Base-by-base conservation (phyloP, 305 asterid species). In the Fraxinus velutina region DNA sequence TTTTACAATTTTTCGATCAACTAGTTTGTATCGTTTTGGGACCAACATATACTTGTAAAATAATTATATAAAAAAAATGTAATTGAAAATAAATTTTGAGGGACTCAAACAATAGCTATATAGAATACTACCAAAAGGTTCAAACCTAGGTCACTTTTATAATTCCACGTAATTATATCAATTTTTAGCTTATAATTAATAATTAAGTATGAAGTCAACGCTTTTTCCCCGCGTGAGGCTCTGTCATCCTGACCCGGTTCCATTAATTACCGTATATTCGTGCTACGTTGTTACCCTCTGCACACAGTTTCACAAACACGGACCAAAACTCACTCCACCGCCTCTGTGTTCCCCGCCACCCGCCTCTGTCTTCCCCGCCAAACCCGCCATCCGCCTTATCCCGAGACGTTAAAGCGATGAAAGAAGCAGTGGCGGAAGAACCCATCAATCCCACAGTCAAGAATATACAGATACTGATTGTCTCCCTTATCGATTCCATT, bases 401-500 rank as follows among this genome's bases (percentile, higher is more conserved):
- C 75, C 12, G 15, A 70, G 75, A 5, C 13, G 75, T 12, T 30
- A 1, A 70, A 30, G 75, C 75, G 44, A 93, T 93, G 98, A 86
- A 90, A 83, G 92, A 86, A 13, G 36, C 85, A 3, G 84, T 77
- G 15, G 82, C 33, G 2, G 85, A 83, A 72, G 82, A 80, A 55
- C 83, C 83, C 37, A 34, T 80, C 39, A 12, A 17, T 15, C 81
- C 82, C 3, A 57, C 72, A 13, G 42, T 66, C 75, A 22, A 87
- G 6, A 68, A 64, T 9, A 81, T 88, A 2, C 89, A 84, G 0
- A 47, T 29, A 1, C 87, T 82, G 22, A 90, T 91, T 70, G 87
- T 72, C 22, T 81, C 94, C 42, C 91, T 93, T 15, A 6, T 87
- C 0, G 79, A 84, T 13, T 91, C 97, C 70, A 75, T 87, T 68